These are phyloP conservation scores for Phialemonium atrogriseum DNA, from an alignment of 2,329 filamentous ascomycete genomes.

Conservation along the genomic window DNA sequence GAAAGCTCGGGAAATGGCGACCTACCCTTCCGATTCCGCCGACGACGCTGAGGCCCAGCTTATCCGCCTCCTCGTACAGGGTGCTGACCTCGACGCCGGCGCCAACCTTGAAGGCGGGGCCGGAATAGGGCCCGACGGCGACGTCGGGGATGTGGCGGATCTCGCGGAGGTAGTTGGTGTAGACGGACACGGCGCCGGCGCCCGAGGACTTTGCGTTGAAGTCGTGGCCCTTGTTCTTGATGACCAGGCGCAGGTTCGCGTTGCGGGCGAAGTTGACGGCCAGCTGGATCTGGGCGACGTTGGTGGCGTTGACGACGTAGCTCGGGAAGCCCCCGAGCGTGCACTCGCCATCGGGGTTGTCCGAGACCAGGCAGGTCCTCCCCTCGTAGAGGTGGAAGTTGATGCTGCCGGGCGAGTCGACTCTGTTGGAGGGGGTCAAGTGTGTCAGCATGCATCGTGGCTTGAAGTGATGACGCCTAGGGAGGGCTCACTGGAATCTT, in stretches of 20 bases:
- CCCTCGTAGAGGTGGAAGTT: slow-evolving; percentile 32
- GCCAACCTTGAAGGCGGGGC: slow-evolving; percentile 26
- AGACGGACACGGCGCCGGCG: slow-evolving; percentile 22
- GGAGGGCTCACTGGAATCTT: slow-evolving; percentile 23
- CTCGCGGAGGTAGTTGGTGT: slow-evolving; percentile 22
- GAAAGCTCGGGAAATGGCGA: too few species aligned
- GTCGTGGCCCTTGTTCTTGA: slow-evolving; percentile 44
- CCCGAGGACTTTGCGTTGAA: slow-evolving; percentile 28
- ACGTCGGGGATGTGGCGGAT: slow-evolving; percentile 11
- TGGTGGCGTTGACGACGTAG: slow-evolving; percentile 32
- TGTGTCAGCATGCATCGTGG: not conserved
- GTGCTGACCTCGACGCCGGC: slow-evolving; percentile 43
- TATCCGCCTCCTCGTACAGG: slow-evolving; percentile 38
- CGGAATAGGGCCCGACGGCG: slow-evolving; percentile 6
- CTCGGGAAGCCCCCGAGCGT: slow-evolving; percentile 31
- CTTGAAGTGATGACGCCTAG: not conserved
- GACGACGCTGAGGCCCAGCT: slow-evolving; percentile 37
- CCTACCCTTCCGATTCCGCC: slow-evolving; percentile 37
- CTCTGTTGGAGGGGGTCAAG: too few species aligned
- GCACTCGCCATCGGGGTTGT: slow-evolving; percentile 18
- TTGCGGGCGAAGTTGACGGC: slow-evolving; percentile 38
- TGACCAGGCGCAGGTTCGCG: slow-evolving; percentile 37
- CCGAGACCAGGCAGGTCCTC: slow-evolving; percentile 24
- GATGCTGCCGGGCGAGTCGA: slow-evolving; percentile 28
- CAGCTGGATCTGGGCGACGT: slow-evolving; percentile 35